Evolutionary conservation across 2,329 filamentous ascomycete species (phyloP), one percentile per base, ranked within the genome.

Genomic region (Fusarium sp.): DNA sequence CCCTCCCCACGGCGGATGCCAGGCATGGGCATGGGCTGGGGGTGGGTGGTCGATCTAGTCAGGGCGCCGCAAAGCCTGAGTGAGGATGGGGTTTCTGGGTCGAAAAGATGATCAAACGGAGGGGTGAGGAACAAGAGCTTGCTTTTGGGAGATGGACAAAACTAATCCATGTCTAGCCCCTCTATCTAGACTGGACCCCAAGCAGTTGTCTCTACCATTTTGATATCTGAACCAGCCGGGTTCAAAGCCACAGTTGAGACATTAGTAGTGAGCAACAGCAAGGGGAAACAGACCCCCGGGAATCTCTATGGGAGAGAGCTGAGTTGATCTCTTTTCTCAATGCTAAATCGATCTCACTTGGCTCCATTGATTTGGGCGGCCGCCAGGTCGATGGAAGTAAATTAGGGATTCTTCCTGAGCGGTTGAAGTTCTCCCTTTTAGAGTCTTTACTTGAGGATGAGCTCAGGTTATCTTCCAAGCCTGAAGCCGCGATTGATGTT

Each of bases 101-200:
- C 59, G 39, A 57, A 64, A 67, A 77, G 74, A 60, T 77, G 76
- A 77, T 77, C 76, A 73, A 73, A 74, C 72, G 64, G 70, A 66
- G 75, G 74, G 66, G 67, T 74, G 65, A 70, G 74, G 57, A 48
- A 39, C 70, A 54, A 71, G 65, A 42, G 62, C 68, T 75, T 76
- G 56, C 70, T 54, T 51, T 54, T 54, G 57, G 60, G 64, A 62
- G 65, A 62, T 66, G 49, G 57, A 66, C 59, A 59, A 73, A 63
- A 59, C 39, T 63, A 51, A 67, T 65, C 76, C 76, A 69, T 76
- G 76, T 77, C 73, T 76, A 72, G 67, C 63, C 46, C 55, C 66
- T 67, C 46, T 70, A 45, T 60, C 56, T 48, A 56, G 73, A 57
- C 71, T 64, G 51, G 55, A 56, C 57, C 54, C 62, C 49, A 60